phyloP scores from a whole-genome alignment of 176 grass and related monocot genomes.

The Oryza longistaminata region DNA sequence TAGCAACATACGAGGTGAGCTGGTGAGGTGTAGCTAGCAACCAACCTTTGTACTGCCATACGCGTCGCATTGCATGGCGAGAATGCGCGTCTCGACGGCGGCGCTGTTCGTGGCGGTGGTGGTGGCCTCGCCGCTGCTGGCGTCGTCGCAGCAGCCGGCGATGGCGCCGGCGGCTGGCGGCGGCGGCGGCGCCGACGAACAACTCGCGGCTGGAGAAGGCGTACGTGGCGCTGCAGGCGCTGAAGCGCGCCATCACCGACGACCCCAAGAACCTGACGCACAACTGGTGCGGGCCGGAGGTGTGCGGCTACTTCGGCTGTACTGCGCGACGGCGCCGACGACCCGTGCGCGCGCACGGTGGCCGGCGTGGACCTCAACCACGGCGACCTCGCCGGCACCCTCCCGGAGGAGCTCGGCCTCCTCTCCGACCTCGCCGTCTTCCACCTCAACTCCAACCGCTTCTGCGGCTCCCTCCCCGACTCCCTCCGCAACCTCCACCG shows the following conservation, averaged over 20 bases:
- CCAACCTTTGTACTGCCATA: slow-evolving; percentile 20
- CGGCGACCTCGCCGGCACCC: slow-evolving; percentile 54
- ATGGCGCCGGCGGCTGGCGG: neutral
- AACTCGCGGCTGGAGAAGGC: slow-evolving; percentile 70
- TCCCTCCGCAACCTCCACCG: slow-evolving; percentile 57
- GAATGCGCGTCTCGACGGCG: slow-evolving; percentile 15
- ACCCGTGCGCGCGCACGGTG: slow-evolving; percentile 65
- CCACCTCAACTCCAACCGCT: slow-evolving; percentile 87
- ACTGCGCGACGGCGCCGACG: slow-evolving; percentile 71
- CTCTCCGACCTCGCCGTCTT: slow-evolving; percentile 75
- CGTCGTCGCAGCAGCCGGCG: slow-evolving; percentile 55
- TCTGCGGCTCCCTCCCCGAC: slow-evolving; percentile 53
- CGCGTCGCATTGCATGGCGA: slow-evolving; percentile 5
- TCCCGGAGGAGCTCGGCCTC: slow-evolving; percentile 68
- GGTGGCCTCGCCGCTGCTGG: slow-evolving; percentile 31
- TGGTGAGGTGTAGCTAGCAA: neutral
- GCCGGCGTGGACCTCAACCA: slow-evolving; percentile 78
- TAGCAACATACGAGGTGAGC: neutral
- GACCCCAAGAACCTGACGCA: slow-evolving; percentile 72
- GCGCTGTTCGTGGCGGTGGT: slow-evolving; percentile 31
- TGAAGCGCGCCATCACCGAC: slow-evolving; percentile 76
- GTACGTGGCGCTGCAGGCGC: slow-evolving; percentile 74
- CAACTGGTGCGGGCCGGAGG: slow-evolving; percentile 72
- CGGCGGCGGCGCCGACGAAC: slow-evolving; percentile 30
- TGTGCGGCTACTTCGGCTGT: slow-evolving; percentile 79